Base-by-base conservation (phyloP, 2,329 filamentous ascomycete species). In the Emmonsiellopsis sp. region DNA sequence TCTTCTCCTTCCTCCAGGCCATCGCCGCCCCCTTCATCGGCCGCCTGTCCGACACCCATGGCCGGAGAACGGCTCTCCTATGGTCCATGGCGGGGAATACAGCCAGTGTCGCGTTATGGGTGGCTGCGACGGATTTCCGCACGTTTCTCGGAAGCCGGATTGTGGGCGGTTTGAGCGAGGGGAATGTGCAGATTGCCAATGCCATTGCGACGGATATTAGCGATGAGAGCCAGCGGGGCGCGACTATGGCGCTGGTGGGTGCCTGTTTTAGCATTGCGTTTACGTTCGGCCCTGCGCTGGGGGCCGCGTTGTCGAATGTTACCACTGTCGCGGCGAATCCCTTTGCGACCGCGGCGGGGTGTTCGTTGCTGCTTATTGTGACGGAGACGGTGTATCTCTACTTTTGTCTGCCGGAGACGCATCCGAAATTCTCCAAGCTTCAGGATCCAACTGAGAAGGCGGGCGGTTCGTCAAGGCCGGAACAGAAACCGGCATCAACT, bases 231-330 rank as follows among this genome's bases (percentile, higher is more conserved):
- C 86, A 85, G 63, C 83, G 93, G 32, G 89, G 92, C 21, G 84
- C 88, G 17, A 96, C 93, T 42, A 96, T 98, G 89, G 93, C 93
- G 6, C 78, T 98, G 52, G 92, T 98, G 32, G 93, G 93, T 55
- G 91, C 87, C 11, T 97, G 93, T 74, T 98, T 98, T 74, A 95
- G 88, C 57, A 85, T 98, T 61, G 93, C 93, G 14, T 98, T 98
- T 68, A 98, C 93, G 0, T 94, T 96, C 67, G 93, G 93, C 0
- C 93, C 93, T 0, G 90, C 90, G 8, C 79, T 98, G 6, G 93
- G 93, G 55, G 93, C 93, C 2, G 92, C 84, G 67, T 76, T 98
- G 21, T 86, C 88, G 58, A 85, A 81, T 50, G 83, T 95, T 57
- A 82, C 83, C 11, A 82, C 83, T 5, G 85, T 97, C 27, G 83